Evolutionary conservation across 2,329 filamentous ascomycete species (phyloP).

Genomic region (Bertia moriformis): DNA sequence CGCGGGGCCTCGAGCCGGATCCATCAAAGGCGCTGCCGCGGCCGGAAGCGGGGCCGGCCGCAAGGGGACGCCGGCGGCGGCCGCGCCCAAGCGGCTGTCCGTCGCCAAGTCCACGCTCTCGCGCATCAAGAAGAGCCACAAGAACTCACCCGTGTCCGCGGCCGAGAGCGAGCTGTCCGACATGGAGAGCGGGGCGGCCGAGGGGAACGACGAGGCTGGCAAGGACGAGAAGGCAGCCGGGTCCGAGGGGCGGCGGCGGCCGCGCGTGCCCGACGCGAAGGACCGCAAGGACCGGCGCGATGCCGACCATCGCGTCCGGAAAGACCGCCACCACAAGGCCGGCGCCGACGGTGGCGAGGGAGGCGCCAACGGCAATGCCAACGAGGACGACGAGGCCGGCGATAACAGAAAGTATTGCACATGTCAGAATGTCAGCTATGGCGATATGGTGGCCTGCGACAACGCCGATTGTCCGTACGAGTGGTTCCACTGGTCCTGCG

Average conservation of each 20-base stretch:
- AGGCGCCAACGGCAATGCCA: constrained; percentile 8
- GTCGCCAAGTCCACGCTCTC: constrained; percentile 42
- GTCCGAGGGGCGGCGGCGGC: no score
- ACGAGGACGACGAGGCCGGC: constrained; percentile 34
- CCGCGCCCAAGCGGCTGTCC: constrained; percentile 17
- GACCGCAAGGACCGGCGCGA: constrained; percentile 7
- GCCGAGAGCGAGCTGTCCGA: constrained; percentile 53
- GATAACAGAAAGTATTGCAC: constrained; percentile 69
- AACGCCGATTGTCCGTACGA: constrained; percentile 69
- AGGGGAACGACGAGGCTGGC: constrained; percentile 34
- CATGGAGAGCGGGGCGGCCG: constrained; percentile 39
- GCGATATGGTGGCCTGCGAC: constrained; percentile 81
- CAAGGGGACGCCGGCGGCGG: constrained; percentile 27
- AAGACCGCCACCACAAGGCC: no score
- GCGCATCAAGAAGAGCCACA: constrained; percentile 43
- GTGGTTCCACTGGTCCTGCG: constrained; percentile 77
- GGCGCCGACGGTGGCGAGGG: no score
- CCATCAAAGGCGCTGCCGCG: constrained; percentile 29
- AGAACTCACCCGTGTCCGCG: constrained; percentile 47
- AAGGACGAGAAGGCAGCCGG: constrained; percentile 18
- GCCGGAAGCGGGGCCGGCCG: constrained; percentile 26
- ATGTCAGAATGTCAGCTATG: constrained; percentile 71
- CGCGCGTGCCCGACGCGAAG: constrained; percentile 9
- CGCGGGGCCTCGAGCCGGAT: constrained; percentile 37
- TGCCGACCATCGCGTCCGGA: not conserved